Conservation (phyloP, 768 basidiomycete genomes). For the Phlebiopsis flavidoalba region DNA sequence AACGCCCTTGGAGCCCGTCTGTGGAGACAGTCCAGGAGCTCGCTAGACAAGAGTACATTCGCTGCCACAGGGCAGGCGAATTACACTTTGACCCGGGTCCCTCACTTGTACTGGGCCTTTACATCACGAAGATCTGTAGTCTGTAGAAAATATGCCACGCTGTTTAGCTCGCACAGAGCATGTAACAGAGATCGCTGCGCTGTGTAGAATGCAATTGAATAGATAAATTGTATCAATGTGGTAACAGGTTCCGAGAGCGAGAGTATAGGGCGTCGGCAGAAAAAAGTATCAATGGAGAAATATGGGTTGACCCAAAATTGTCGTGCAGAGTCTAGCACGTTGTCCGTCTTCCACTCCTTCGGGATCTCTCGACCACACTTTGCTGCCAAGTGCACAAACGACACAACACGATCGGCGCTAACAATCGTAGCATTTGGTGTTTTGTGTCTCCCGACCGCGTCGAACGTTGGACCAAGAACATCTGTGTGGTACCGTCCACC, state of each 20-base stretch:
- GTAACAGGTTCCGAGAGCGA: background rate
- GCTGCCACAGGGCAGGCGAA: too few relatives aligned
- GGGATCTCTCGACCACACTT: background rate
- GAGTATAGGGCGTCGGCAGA: background rate
- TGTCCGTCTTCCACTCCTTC: background rate
- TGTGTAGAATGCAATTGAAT: too few relatives aligned
- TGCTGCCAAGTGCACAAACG: background rate
- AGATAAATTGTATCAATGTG: too few relatives aligned
- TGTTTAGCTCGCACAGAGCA: too few relatives aligned
- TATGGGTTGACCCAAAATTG: constrained; percentile 5
- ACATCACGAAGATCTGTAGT: too few relatives aligned
- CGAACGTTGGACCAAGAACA: constrained; percentile 1
- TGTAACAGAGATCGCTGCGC: too few relatives aligned
- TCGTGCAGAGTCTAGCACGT: background rate
- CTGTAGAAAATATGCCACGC: too few relatives aligned
- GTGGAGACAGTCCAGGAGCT: too few relatives aligned
- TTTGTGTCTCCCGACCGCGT: background rate
- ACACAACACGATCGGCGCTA: background rate
- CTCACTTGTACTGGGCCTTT: too few relatives aligned
- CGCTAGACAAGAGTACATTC: too few relatives aligned
- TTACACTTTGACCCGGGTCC: too few relatives aligned
- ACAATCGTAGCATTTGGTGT: constrained; percentile 6
- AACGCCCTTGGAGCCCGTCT: too few relatives aligned
- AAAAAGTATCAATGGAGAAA: background rate
- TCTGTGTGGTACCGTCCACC: background rate